These are phyloP conservation scores for Hypoxylon sp. DNA, from an alignment of 2,329 filamentous ascomycete genomes.

Conservation along the genomic window DNA sequence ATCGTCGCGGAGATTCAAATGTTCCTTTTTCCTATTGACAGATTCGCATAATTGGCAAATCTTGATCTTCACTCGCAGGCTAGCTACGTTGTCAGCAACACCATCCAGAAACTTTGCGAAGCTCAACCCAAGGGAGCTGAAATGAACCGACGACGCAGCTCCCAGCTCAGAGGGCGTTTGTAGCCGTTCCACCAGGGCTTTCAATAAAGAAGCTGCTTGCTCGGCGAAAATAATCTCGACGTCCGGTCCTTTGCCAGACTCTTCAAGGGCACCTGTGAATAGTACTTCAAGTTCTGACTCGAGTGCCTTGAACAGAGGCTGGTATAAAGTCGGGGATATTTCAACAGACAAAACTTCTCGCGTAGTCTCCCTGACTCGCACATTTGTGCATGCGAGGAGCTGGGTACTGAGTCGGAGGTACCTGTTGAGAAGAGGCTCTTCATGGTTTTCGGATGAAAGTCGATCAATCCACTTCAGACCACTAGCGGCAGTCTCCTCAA, in stretches of 20 bases:
- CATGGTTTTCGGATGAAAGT: slow-evolving; percentile 68
- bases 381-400: slow-evolving; percentile 73
- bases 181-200: slow-evolving; percentile 73
- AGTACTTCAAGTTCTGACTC: slow-evolving; percentile 74
- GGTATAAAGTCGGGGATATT: slow-evolving; percentile 71
- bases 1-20: slow-evolving; percentile 76
- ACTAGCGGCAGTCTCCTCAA: slow-evolving; percentile 70
- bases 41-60: slow-evolving; percentile 76
- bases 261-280: slow-evolving; percentile 68
- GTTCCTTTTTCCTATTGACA: slow-evolving; percentile 75
- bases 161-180: slow-evolving; percentile 73
- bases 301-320: slow-evolving; percentile 73
- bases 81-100: slow-evolving; percentile 67
- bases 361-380: slow-evolving; percentile 75
- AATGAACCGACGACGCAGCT: slow-evolving; percentile 72
- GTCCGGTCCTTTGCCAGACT: slow-evolving; percentile 66
- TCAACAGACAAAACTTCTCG: slow-evolving; percentile 76
- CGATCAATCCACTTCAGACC: slow-evolving; percentile 75
- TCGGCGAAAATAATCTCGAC: slow-evolving; percentile 76
- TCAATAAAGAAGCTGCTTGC: slow-evolving; percentile 74
- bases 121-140: slow-evolving; percentile 73
- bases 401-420: slow-evolving; percentile 75
- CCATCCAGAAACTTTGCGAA: slow-evolving; percentile 76
- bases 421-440: slow-evolving; percentile 70
- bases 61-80: slow-evolving; percentile 75